Conservation (phyloP, 2,329 filamentous ascomycete species). For the Trichoderma atrobrunneum region DNA sequence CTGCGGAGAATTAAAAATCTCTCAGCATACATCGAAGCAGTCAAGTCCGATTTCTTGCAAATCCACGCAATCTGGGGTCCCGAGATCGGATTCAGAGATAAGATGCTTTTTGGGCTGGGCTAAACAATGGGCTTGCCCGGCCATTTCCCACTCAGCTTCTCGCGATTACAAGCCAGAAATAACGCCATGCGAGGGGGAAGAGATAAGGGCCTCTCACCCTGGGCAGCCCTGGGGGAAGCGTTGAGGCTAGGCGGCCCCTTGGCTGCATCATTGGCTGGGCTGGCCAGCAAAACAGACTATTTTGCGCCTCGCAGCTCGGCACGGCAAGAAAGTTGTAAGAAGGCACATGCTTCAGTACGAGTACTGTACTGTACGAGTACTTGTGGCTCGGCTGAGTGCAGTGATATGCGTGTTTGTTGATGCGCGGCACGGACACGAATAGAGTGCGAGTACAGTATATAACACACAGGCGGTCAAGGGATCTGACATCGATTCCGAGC, state of each 20-base stretch:
- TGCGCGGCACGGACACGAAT: background rate
- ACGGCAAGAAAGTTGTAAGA: background rate
- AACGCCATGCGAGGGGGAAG: slow-evolving; percentile 17
- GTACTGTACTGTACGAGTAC: background rate
- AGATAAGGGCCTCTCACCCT: slow-evolving; percentile 17
- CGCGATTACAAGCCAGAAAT: slow-evolving; percentile 12
- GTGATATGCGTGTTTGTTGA: background rate
- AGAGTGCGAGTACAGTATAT: background rate
- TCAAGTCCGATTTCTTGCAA: background rate
- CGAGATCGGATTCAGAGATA: slow-evolving; percentile 5
- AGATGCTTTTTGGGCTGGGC: background rate
- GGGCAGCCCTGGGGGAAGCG: background rate
- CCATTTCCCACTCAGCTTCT: slow-evolving; percentile 6
- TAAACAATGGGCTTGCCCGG: background rate
- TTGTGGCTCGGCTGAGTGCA: background rate
- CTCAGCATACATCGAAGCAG: background rate
- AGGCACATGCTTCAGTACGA: background rate
- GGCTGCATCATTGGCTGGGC: slow-evolving; percentile 14
- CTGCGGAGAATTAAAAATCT: slow-evolving; percentile 6
- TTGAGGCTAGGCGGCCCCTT: background rate
- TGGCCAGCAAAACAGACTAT: slow-evolving; percentile 7
- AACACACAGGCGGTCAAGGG: background rate
- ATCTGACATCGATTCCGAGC: background rate
- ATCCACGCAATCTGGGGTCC: background rate
- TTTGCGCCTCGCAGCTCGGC: slow-evolving; percentile 12